phyloP scores from a whole-genome alignment of 1,139 yeast species.

The Hyphopichia pseudoburtonii region DNA sequence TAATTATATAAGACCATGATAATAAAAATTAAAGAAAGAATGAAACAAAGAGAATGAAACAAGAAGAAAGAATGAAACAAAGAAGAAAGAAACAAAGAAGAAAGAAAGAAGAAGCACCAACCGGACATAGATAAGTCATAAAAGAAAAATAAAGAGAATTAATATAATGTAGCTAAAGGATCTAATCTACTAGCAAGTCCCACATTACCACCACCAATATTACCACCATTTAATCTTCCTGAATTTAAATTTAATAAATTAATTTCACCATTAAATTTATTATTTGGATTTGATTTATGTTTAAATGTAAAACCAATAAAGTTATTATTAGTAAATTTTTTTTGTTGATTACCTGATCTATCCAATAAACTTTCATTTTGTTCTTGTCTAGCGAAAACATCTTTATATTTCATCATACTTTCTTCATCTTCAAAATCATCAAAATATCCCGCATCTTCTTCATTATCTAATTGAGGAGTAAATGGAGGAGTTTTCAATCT shows the following conservation, averaged over 20 bases:
- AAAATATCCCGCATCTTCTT: slow-evolving; percentile 97
- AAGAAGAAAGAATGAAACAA: neutral
- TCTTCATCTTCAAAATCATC: slow-evolving; percentile 96
- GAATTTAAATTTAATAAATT: slow-evolving; percentile 29
- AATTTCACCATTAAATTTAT: slow-evolving; percentile 46
- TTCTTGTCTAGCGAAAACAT: slow-evolving; percentile 86
- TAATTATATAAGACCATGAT: too few relatives aligned
- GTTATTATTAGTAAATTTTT: slow-evolving; percentile 49
- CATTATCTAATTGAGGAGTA: slow-evolving; percentile 93
- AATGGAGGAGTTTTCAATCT: slow-evolving; percentile 84
- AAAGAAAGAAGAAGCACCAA: neutral
- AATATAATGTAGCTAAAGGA: slow-evolving; percentile 50
- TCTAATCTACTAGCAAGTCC: slow-evolving; percentile 29
- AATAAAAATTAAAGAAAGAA: neutral
- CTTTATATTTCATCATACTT: slow-evolving; percentile 97
- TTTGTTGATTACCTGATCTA: slow-evolving; percentile 34
- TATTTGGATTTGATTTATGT: slow-evolving; percentile 71
- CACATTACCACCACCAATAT: slow-evolving; percentile 12
- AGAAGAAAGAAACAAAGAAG: neutral
- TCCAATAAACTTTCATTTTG: slow-evolving; percentile 83
- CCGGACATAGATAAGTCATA: neutral
- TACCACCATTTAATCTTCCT: neutral
- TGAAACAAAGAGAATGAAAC: neutral
- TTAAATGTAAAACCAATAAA: slow-evolving; percentile 96
- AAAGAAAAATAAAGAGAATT: slow-evolving; percentile 7